Conservation (phyloP, 768 basidiomycete species). For the Termitomyces sp. region DNA sequence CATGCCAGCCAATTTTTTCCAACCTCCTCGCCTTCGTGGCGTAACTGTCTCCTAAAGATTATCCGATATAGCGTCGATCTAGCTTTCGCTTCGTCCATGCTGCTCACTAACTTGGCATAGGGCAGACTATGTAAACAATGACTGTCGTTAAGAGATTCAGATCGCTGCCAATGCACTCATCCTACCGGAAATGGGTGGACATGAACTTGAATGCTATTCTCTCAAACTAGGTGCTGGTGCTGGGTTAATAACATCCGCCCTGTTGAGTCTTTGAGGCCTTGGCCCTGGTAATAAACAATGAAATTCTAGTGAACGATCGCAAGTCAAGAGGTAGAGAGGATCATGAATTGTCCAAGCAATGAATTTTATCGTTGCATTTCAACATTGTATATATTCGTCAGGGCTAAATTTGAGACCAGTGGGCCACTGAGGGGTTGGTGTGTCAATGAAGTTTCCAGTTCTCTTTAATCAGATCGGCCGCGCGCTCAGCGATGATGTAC, state of each 20-base stretch:
- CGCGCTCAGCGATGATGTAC: slow-evolving; percentile 20
- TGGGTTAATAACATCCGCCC: too few relatives aligned
- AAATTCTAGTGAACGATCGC: background rate
- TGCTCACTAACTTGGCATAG: background rate
- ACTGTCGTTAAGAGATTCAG: too few relatives aligned
- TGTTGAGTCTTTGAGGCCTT: too few relatives aligned
- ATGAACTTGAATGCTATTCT: too few relatives aligned
- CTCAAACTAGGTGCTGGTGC: too few relatives aligned
- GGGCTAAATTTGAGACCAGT: background rate
- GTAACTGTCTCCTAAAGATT: background rate
- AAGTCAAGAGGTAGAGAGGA: background rate
- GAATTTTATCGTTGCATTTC: background rate
- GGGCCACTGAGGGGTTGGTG: background rate
- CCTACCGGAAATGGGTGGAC: too few relatives aligned
- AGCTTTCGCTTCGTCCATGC: background rate
- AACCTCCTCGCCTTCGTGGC: slow-evolving; percentile 19
- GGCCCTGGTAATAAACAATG: too few relatives aligned
- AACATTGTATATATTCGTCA: background rate
- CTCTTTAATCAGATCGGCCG: slow-evolving; percentile 18
- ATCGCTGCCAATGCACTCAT: too few relatives aligned
- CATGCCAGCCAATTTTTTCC: slow-evolving; percentile 21
- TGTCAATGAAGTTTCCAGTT: background rate
- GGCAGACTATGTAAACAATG: too few relatives aligned
- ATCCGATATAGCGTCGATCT: background rate
- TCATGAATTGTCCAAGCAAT: background rate